A percentile compares a stretch with the other conserved stretches of the same genome.
Evolutionary conservation across 129 eudicot species (phyloP).

Genomic region (Pseudognaphalium luteoalbum): DNA sequence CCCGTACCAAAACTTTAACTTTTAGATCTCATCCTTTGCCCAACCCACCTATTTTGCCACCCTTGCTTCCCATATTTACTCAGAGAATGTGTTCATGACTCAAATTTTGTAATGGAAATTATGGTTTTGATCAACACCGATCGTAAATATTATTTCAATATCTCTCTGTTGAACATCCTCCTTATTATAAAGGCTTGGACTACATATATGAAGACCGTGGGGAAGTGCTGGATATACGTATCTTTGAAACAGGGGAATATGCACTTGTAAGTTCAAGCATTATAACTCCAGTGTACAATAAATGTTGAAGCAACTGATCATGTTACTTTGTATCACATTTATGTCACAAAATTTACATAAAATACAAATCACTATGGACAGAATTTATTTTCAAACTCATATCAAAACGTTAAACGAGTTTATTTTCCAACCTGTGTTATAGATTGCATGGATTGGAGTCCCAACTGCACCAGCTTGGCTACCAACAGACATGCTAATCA

Average conservation of each 20-base stretch:
- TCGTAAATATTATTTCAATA: conserved; percentile 44
- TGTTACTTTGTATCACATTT: not conserved
- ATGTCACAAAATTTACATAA: conserved; percentile 9
- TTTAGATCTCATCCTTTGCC: not conserved
- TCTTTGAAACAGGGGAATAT: conserved; percentile 93
- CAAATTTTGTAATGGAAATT: not conserved
- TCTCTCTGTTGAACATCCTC: conserved; percentile 95
- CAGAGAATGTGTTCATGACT: not conserved
- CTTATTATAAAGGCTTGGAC: conserved; percentile 88
- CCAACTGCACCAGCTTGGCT: conserved; percentile 99
- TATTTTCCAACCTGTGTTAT: conserved; percentile 13
- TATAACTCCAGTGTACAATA: not conserved
- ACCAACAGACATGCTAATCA: conserved; percentile 93
- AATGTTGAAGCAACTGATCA: not conserved
- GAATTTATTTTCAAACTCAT: not conserved
- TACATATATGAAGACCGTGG: conserved; percentile 96
- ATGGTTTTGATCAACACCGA: not conserved
- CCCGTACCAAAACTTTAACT: not conserved
- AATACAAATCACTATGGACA: not conserved
- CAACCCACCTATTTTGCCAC: not conserved
- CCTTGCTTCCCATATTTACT: not conserved
- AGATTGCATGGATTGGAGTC: conserved; percentile 96
- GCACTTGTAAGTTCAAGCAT: conserved; percentile 70
- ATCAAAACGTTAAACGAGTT: not conserved
- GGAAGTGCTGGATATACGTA: conserved; percentile 87